These are phyloP conservation scores for Penicillium herquei DNA, from an alignment of 495 filamentous ascomycete species.

Conservation along the genomic window DNA sequence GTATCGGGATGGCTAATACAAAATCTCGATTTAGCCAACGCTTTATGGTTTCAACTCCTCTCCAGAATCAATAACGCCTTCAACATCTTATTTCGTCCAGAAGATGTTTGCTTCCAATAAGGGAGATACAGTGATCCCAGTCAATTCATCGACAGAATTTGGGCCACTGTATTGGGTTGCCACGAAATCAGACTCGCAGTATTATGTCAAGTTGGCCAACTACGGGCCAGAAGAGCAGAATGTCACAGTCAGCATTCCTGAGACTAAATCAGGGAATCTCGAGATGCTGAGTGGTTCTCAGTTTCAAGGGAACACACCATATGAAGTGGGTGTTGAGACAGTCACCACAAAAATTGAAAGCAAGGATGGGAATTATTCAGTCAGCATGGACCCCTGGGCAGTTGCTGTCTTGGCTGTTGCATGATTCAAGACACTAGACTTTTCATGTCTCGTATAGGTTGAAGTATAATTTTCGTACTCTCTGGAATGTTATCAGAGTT, in stretches of 20 bases:
- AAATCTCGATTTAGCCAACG: constrained; percentile 25
- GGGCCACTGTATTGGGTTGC: constrained; percentile 62
- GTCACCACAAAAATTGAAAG: constrained; percentile 7
- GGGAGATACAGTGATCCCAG: constrained; percentile 55
- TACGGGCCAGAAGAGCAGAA: constrained; percentile 23
- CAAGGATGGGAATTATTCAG: constrained; percentile 19
- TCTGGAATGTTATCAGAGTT: no score
- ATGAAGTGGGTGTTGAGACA: constrained; percentile 20
- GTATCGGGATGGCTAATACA: no score
- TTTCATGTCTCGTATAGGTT: background rate
- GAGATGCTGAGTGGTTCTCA: constrained; percentile 27
- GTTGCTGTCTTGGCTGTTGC: constrained; percentile 29
- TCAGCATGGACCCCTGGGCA: constrained; percentile 29
- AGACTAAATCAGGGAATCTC: constrained; percentile 23
- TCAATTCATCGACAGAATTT: constrained; percentile 38
- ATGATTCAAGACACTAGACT: background rate
- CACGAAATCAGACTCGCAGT: constrained; percentile 32
- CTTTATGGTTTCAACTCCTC: constrained; percentile 44
- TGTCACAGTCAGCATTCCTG: constrained; percentile 24
- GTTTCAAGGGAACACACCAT: constrained; percentile 22
- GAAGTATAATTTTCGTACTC: no score
- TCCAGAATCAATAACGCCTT: constrained; percentile 39
- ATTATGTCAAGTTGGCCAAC: constrained; percentile 36
- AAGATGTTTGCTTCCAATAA: constrained; percentile 51
- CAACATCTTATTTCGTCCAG: constrained; percentile 40